Evolutionary conservation across 805 yeast species (phyloP).

Genomic region (Diddensiella caesifluorescens): DNA sequence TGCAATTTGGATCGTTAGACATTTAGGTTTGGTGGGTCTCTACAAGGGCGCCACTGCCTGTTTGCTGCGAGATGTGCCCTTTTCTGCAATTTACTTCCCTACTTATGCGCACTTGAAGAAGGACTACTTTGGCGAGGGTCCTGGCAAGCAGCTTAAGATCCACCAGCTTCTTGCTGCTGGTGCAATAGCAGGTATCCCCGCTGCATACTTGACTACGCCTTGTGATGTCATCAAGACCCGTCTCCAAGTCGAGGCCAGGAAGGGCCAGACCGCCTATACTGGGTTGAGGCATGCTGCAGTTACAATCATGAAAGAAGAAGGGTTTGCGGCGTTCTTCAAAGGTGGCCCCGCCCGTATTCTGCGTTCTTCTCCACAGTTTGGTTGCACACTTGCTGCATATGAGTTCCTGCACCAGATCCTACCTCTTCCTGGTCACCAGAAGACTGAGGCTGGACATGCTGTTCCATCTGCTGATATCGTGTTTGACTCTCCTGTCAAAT

Average conservation of each 20-base stretch:
- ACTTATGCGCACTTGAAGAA: conserved; percentile 90
- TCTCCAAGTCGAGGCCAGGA: conserved; percentile 74
- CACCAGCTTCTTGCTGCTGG: conserved; percentile 85
- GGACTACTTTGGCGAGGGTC: conserved; percentile 76
- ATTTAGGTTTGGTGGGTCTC: conserved; percentile 76
- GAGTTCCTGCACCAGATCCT: conserved; percentile 77
- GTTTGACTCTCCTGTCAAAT: conserved; percentile 31
- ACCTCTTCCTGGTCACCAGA: conserved; percentile 50
- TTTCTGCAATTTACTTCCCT: conserved; percentile 95
- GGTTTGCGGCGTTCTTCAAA: conserved; percentile 80
- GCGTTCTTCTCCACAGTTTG: conserved; percentile 96
- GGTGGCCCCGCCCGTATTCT: conserved; percentile 94
- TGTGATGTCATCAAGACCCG: conserved; percentile 96
- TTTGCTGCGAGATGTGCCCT: conserved; percentile 89
- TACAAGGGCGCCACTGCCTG: conserved; percentile 93
- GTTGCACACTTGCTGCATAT: conserved; percentile 95
- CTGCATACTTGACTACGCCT: conserved; percentile 94
- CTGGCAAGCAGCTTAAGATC: conserved; percentile 62
- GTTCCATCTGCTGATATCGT: conserved; percentile 33
- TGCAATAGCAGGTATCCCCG: conserved; percentile 96
- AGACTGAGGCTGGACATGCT: conserved; percentile 41
- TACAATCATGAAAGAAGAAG: conserved; percentile 76
- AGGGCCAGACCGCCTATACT: conserved; percentile 69
- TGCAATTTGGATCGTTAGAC: conserved; percentile 68
- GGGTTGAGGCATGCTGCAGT: conserved; percentile 75